phyloP scores from a whole-genome alignment of 73 alveolate species.

The Tetrahymena malaccensis region DNA sequence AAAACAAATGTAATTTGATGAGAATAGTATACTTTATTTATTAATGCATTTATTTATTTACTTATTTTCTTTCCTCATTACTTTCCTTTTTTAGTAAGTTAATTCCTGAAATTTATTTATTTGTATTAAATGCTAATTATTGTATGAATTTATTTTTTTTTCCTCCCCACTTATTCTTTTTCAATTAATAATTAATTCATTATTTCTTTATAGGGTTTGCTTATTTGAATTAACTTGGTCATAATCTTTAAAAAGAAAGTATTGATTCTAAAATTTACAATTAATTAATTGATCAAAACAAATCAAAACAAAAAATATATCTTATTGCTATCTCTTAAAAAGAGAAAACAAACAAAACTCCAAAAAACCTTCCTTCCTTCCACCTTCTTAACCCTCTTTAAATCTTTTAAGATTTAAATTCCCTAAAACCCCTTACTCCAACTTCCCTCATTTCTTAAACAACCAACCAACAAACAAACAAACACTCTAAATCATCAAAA shows the following conservation, averaged over 20 bases:
- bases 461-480: neutral
- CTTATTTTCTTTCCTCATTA: too few species aligned
- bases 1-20: too few species aligned
- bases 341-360: neutral
- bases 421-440: neutral
- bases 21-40: too few species aligned
- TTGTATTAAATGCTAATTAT: neutral
- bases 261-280: neutral
- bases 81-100: too few species aligned
- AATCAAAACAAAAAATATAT: neutral
- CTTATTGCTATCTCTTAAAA: neutral
- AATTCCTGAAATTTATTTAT: too few species aligned
- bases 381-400: neutral
- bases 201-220: neutral
- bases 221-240: neutral
- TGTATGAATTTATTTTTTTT: neutral
- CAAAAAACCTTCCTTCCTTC: neutral
- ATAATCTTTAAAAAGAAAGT: neutral
- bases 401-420: neutral
- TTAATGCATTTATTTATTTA: too few species aligned
- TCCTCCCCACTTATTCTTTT: neutral
- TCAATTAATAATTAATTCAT: neutral
- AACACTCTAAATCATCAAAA: neutral
- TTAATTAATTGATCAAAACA: neutral
- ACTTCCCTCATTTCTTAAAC: neutral